A percentile compares a stretch with the other conserved stretches of the same genome.
phyloP scores from a whole-genome alignment of 352 stramenopile genomes.

The Pythium rhizo-oryzae region DNA sequence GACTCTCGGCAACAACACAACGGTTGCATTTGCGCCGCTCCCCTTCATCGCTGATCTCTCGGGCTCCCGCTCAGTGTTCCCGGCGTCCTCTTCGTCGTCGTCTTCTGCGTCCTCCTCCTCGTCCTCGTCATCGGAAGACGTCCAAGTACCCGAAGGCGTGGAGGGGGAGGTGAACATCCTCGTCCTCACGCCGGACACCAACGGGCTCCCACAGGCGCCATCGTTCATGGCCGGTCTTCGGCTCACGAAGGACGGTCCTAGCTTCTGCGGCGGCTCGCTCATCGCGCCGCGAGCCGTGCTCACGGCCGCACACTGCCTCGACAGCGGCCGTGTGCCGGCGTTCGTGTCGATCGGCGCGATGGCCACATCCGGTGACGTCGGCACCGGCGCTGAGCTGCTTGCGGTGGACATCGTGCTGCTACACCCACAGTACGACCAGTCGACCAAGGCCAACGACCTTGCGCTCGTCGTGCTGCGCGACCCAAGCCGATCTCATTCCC shows the following conservation, averaged over 20 bases:
- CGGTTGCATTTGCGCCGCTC: background rate
- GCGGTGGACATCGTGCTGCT: background rate
- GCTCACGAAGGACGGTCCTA: conserved; percentile 13
- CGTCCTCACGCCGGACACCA: background rate
- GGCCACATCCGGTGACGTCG: background rate
- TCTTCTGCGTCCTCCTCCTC: background rate
- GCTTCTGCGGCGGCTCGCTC: conserved; percentile 22
- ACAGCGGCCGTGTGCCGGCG: background rate
- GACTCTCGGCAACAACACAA: too few relatives aligned
- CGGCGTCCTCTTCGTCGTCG: background rate
- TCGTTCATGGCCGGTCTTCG: conserved; percentile 13
- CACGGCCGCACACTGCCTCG: conserved; percentile 20
- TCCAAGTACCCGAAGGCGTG: background rate
- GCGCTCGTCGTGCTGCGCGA: background rate
- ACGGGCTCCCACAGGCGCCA: background rate
- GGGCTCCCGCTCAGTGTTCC: too few relatives aligned
- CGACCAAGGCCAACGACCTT: conserved; percentile 8
- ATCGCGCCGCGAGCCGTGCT: conserved; percentile 17
- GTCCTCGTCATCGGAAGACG: background rate
- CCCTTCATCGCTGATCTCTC: too few relatives aligned
- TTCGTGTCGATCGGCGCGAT: background rate
- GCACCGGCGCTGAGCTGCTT: background rate
- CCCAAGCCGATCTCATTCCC: background rate
- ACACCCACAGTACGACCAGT: conserved; percentile 6
- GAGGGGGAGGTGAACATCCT: background rate